A percentile compares a stretch with the other conserved stretches of the same genome.
phyloP scores from a whole-genome alignment of 345 rosid genomes.

The Firmiana major region DNA sequence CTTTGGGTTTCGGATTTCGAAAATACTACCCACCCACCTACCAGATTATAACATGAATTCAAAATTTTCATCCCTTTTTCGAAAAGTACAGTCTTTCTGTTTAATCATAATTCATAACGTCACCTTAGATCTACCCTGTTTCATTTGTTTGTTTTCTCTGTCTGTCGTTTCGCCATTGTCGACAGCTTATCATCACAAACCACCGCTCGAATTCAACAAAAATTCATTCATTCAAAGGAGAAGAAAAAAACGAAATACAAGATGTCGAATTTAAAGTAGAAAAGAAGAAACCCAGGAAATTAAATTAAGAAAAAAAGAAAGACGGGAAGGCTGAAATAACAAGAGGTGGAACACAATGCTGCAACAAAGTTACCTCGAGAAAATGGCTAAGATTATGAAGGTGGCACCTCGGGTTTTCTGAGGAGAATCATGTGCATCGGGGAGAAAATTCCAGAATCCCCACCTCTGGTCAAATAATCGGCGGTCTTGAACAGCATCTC shows the following conservation, averaged over 20 bases:
- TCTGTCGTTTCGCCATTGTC: not conserved
- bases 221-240: not conserved
- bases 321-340: not conserved
- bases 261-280: not conserved
- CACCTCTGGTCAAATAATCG: constrained; percentile 72
- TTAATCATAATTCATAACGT: not conserved
- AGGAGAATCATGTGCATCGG: constrained; percentile 98
- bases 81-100: not conserved
- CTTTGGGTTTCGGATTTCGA: not conserved
- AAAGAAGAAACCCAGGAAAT: not conserved
- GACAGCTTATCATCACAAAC: not conserved
- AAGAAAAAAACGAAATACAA: constrained; percentile 11
- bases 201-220: not conserved
- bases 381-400: constrained; percentile 24
- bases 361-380: constrained; percentile 7
- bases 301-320: not conserved
- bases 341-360: constrained; percentile 2
- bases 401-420: constrained; percentile 56
- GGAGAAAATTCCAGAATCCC: constrained; percentile 80
- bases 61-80: not conserved
- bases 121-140: constrained; percentile 4
- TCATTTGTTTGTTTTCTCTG: not conserved
- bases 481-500: constrained; percentile 89
- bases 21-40: not conserved
- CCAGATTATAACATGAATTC: not conserved